Evolutionary conservation across 139 green algal species (phyloP).

Genomic region (Chlamydomonas urium): DNA sequence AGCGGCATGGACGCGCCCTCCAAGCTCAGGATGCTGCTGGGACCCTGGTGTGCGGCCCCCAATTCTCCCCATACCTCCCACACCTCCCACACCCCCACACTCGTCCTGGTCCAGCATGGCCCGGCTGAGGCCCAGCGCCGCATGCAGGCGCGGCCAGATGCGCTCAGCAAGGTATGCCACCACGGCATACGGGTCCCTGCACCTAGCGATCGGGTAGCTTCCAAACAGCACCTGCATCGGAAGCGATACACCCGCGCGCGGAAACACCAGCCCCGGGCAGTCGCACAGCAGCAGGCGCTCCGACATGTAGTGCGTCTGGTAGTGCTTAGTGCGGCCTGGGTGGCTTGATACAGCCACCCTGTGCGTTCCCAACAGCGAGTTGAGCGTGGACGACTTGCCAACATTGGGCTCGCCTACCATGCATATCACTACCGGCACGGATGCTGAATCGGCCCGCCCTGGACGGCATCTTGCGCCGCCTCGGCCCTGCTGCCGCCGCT

Average conservation of each 20-base stretch:
- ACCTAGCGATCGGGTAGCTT: slow-evolving; percentile 57
- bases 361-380: slow-evolving; percentile 57
- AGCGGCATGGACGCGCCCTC: background rate
- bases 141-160: slow-evolving; percentile 45
- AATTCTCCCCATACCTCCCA: background rate
- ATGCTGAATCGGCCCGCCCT: no score
- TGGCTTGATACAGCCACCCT: slow-evolving; percentile 42
- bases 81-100: background rate
- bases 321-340: slow-evolving; percentile 63
- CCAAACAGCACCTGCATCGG: slow-evolving; percentile 66
- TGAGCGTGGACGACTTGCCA: slow-evolving; percentile 54
- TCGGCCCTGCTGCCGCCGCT: background rate
- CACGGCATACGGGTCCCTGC: slow-evolving; percentile 55
- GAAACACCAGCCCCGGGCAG: slow-evolving; percentile 70
- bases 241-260: slow-evolving; percentile 49
- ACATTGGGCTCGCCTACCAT: slow-evolving; percentile 59
- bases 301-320: slow-evolving; percentile 62
- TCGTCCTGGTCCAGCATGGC: background rate
- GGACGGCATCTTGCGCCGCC: background rate
- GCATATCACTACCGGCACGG: slow-evolving; percentile 54
- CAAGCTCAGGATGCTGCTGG: background rate
- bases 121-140: slow-evolving; percentile 27
- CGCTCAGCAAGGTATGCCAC: slow-evolving; percentile 51
- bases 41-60: background rate
- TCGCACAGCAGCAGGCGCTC: slow-evolving; percentile 57